Percentiles rank a stretch among this genome's conserved stretches.
phyloP scores from a whole-genome alignment of 2,329 filamentous ascomycete genomes.

The Cordyceps pruinosa region DNA sequence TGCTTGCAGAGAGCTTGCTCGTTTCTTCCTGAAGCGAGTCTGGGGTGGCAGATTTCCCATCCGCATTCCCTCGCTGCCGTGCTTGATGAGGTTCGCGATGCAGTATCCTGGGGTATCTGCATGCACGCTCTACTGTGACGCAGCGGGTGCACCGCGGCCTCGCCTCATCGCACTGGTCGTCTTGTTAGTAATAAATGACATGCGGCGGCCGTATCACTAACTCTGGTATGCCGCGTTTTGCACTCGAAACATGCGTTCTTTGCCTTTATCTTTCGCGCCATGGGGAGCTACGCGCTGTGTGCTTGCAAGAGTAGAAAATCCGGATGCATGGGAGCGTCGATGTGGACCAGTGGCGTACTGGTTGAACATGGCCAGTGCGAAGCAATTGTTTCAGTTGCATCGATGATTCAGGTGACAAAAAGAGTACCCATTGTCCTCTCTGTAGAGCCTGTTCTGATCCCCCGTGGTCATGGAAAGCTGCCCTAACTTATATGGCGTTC shows the following conservation, averaged over 20 bases:
- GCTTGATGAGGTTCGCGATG: neutral
- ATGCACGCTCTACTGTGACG: slow-evolving; percentile 13
- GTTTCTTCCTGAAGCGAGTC: neutral
- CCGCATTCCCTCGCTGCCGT: neutral
- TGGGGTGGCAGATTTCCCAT: neutral
- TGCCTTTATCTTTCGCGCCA: slow-evolving; percentile 22
- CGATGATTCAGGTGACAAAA: too few species aligned
- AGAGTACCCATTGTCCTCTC: too few species aligned
- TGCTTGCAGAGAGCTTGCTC: too few species aligned
- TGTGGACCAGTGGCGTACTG: too few species aligned
- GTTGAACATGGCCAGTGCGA: too few species aligned
- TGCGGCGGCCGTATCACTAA: slow-evolving; percentile 7
- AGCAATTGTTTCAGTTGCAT: too few species aligned
- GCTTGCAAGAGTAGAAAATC: neutral
- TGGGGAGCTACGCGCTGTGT: neutral
- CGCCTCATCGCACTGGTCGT: slow-evolving; percentile 29
- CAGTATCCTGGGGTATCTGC: slow-evolving; percentile 1
- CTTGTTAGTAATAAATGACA: neutral
- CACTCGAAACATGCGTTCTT: slow-evolving; percentile 27
- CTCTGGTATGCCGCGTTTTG: slow-evolving; percentile 29
- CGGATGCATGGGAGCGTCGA: neutral
- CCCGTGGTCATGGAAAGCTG: too few species aligned
- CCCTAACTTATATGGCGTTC: too few species aligned
- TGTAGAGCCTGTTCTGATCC: too few species aligned
- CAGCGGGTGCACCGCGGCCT: slow-evolving; percentile 31